Evolutionary conservation across 192 early-diverging fungal species (phyloP).

Genomic region (Haplosporangium gracile): DNA sequence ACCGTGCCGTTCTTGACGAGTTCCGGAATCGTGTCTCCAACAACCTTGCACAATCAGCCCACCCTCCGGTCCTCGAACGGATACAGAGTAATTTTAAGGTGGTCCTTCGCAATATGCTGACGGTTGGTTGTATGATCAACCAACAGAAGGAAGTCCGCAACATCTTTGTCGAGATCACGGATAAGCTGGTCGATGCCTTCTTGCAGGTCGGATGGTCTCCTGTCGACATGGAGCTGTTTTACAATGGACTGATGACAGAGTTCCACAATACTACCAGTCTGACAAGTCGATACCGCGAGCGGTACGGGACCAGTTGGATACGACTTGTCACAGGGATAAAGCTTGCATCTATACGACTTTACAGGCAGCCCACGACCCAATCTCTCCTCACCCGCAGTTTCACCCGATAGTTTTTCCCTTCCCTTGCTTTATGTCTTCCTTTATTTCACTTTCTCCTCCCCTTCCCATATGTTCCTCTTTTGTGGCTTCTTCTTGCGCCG

Average conservation of each 20-base stretch:
- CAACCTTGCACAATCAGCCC: conserved; percentile 31
- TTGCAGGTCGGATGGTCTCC: conserved; percentile 44
- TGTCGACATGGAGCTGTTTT: conserved; percentile 38
- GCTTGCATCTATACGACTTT: conserved; percentile 52
- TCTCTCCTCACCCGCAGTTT: conserved; percentile 50
- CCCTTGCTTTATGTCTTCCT: neutral
- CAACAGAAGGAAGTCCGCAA: conserved; percentile 55
- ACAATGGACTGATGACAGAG: conserved; percentile 24
- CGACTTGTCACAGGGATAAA: conserved; percentile 50
- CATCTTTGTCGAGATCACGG: conserved; percentile 44
- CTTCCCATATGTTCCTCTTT: neutral
- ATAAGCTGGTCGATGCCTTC: conserved; percentile 53
- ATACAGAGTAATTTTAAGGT: conserved; percentile 58
- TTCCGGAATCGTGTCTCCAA: conserved; percentile 49
- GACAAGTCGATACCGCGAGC: conserved; percentile 45
- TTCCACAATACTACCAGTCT: conserved; percentile 27
- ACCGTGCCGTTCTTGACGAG: conserved; percentile 41
- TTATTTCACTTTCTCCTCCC: neutral
- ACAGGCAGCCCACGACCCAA: conserved; percentile 39
- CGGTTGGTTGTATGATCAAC: conserved; percentile 48
- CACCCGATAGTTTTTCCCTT: conserved; percentile 24
- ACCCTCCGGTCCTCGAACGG: conserved; percentile 47
- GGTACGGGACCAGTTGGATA: conserved; percentile 49
- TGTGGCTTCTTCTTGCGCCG: neutral
- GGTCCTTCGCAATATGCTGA: conserved; percentile 48